phyloP scores from a whole-genome alignment of 1,284 basidiomycete genomes.

The Thecaphora thlaspeos region DNA sequence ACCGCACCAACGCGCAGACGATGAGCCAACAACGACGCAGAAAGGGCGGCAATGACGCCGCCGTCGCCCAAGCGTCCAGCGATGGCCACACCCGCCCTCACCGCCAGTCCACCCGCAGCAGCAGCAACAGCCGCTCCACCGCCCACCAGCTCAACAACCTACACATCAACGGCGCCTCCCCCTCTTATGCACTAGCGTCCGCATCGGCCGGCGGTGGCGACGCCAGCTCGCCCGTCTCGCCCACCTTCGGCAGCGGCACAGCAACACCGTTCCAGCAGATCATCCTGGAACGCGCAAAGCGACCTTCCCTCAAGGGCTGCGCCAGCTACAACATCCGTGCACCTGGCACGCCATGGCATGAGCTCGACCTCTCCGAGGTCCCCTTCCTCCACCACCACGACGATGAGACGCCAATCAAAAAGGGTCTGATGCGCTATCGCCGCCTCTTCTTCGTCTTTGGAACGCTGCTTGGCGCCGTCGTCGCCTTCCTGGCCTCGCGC shows the following conservation, averaged over 20 bases:
- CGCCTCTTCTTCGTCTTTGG: conserved; percentile 46
- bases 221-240: neutral
- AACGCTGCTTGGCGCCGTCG: conserved; percentile 33
- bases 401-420: conserved; percentile 15
- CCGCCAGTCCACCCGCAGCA: neutral
- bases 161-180: no score
- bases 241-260: conserved; percentile 2
- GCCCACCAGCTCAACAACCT: neutral
- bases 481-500: conserved; percentile 34
- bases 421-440: conserved; percentile 41
- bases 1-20: no score
- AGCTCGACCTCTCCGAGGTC: conserved; percentile 48
- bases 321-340: conserved; percentile 38
- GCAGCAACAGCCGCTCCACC: neutral
- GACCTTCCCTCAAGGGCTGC: conserved; percentile 23
- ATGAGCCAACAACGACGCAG: no score
- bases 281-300: conserved; percentile 23
- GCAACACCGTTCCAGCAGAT: conserved; percentile 33
- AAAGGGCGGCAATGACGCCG: neutral
- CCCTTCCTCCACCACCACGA: conserved; percentile 34
- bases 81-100: no score
- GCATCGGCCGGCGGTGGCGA: no score
- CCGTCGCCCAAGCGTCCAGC: no score
- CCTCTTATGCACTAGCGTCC: no score
- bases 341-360: conserved; percentile 49